Conservation (phyloP, 495 filamentous ascomycete genomes). For the Pseudoneurospora amorphoporcata region DNA sequence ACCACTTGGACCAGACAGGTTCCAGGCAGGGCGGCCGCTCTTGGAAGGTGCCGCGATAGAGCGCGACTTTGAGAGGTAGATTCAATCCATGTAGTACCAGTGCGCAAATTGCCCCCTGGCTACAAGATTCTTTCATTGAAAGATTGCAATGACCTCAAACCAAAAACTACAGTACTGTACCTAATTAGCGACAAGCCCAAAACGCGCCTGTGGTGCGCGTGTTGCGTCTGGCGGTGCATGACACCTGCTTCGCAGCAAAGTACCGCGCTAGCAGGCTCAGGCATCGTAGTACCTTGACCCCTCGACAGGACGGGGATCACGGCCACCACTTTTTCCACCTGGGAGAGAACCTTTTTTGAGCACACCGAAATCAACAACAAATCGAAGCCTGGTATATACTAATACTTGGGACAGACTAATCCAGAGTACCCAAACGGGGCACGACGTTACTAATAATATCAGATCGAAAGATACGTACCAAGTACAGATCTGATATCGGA, state of each 20-base stretch:
- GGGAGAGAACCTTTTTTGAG: neutral
- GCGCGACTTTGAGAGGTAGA: neutral
- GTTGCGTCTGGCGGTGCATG: neutral
- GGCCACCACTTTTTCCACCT: neutral
- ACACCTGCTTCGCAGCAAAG: neutral
- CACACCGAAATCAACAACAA: neutral
- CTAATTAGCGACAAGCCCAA: neutral
- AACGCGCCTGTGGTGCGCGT: neutral
- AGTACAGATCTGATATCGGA: neutral
- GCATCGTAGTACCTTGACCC: constrained; percentile 1
- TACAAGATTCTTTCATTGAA: neutral
- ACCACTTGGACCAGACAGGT: constrained; percentile 2
- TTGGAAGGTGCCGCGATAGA: neutral
- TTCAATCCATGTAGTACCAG: neutral
- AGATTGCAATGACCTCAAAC: neutral
- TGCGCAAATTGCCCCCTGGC: neutral
- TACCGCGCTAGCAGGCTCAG: constrained; percentile 18
- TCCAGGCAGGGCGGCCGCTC: neutral
- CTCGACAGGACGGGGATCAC: neutral
- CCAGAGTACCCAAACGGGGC: neutral
- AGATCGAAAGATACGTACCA: neutral
- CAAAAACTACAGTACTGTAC: neutral
- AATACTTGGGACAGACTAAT: neutral
- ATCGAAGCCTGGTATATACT: neutral
- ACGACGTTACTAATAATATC: neutral